Percentiles rank a stretch among this genome's conserved stretches.
These are phyloP conservation scores for Phalaenopsis hybrid DNA, from an alignment of 116 monocot species.

Conservation along the genomic window DNA sequence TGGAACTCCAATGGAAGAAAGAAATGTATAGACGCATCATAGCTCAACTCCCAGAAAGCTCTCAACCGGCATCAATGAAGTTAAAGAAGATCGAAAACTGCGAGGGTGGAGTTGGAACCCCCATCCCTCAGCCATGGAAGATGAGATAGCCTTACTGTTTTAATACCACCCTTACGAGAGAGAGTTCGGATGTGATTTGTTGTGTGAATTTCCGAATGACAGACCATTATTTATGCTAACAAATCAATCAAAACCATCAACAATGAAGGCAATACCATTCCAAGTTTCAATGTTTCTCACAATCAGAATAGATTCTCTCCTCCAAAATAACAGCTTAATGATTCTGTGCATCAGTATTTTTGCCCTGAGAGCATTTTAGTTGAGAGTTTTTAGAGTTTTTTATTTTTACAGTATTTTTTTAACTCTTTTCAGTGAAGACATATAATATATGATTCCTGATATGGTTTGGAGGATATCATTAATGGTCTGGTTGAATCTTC, in stretches of 20 bases:
- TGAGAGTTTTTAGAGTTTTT: too few species aligned
- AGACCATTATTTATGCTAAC: not conserved
- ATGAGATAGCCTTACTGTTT: slow-evolving; percentile 19
- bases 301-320: slow-evolving; percentile 10
- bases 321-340: slow-evolving; percentile 3
- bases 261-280: not conserved
- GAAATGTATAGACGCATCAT: slow-evolving; percentile 14
- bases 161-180: slow-evolving; percentile 15
- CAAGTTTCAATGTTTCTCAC: not conserved
- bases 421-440: slow-evolving; percentile 79
- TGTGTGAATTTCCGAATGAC: slow-evolving; percentile 18
- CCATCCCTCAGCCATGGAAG: slow-evolving; percentile 16
- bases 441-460: slow-evolving; percentile 62
- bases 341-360: not conserved
- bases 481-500: slow-evolving; percentile 41
- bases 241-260: not conserved
- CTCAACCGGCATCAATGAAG: not conserved
- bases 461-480: slow-evolving; percentile 62
- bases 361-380: not conserved
- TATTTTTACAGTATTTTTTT: slow-evolving; percentile 12
- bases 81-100: slow-evolving; percentile 3
- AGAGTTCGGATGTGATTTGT: slow-evolving; percentile 15
- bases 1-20: slow-evolving; percentile 24
- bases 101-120: not conserved
- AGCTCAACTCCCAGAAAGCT: slow-evolving; percentile 12